Evolutionary conservation across 805 yeast genomes (phyloP).

Genomic region (Cyberlindnera subsufficiens): DNA sequence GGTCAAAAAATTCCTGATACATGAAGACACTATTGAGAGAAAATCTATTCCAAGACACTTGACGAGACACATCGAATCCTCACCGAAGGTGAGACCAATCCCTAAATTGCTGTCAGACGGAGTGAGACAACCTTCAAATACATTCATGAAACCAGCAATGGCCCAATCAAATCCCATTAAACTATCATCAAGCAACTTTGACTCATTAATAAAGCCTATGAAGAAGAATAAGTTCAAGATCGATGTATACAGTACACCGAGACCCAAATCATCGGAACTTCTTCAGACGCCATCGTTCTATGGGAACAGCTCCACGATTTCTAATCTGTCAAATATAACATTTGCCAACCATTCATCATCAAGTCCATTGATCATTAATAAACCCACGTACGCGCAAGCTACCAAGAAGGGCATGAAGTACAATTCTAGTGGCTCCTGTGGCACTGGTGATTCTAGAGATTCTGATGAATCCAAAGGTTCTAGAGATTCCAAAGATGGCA

Average conservation of each 20-base stretch:
- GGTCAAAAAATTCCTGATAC: too few relatives aligned
- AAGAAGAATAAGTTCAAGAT: conserved; percentile 12
- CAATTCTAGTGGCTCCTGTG: neutral
- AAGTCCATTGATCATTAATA: conserved; percentile 9
- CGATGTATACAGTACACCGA: conserved; percentile 23
- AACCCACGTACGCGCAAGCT: conserved; percentile 8
- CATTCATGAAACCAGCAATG: neutral
- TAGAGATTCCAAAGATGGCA: neutral
- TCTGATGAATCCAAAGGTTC: neutral
- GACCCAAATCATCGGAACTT: conserved; percentile 24
- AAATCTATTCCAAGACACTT: conserved; percentile 6
- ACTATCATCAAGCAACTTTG: neutral
- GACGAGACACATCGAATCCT: conserved; percentile 11
- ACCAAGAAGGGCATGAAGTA: neutral
- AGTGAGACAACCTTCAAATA: neutral
- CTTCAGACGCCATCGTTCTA: conserved; percentile 23
- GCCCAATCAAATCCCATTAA: too few relatives aligned
- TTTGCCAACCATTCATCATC: conserved; percentile 16
- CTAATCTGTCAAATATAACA: conserved; percentile 21
- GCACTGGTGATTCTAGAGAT: neutral
- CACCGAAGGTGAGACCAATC: conserved; percentile 14
- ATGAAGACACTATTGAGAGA: neutral
- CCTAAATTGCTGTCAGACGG: conserved; percentile 17
- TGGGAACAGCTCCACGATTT: conserved; percentile 19
- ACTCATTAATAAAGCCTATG: conserved; percentile 7